Evolutionary conservation across 2,329 filamentous ascomycete genomes (phyloP).

Genomic region (Diaporthe batatas): DNA sequence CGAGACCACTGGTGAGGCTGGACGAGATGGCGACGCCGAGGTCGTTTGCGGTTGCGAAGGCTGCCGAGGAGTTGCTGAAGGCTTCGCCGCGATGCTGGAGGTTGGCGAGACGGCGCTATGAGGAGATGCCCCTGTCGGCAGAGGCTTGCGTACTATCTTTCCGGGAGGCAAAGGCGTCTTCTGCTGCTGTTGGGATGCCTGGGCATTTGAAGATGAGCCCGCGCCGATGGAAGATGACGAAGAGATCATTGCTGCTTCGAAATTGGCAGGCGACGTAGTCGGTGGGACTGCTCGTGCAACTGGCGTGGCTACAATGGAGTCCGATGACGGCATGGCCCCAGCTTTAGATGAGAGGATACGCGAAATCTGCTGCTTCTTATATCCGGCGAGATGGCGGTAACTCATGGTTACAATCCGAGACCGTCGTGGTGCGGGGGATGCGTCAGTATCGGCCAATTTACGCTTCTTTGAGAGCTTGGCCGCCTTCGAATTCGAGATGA

Average conservation of each 20-base stretch:
- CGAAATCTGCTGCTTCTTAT: constrained; percentile 28
- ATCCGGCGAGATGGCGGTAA: constrained; percentile 29
- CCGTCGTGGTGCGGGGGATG: constrained; percentile 15
- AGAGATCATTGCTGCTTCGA: constrained; percentile 28
- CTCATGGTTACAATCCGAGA: constrained; percentile 32
- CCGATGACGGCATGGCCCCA: constrained; percentile 4
- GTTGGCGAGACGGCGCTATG: constrained; percentile 27
- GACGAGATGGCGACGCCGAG: constrained; percentile 33
- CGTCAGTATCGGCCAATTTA: constrained; percentile 38
- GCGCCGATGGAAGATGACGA: constrained; percentile 36
- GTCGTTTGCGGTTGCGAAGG: constrained; percentile 8
- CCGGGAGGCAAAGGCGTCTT: constrained; percentile 38
- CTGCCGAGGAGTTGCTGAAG: constrained; percentile 22
- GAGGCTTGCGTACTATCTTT: constrained; percentile 39
- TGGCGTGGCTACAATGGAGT: constrained; percentile 40
- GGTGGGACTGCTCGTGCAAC: constrained; percentile 35
- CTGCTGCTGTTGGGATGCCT: constrained; percentile 25
- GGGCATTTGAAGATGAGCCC: constrained; percentile 31
- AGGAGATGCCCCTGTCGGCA: constrained; percentile 36
- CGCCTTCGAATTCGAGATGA: constrained; percentile 12
- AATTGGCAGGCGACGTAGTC: constrained; percentile 29
- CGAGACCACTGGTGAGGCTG: constrained; percentile 15
- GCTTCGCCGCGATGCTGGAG: constrained; percentile 23
- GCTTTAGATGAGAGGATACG: constrained; percentile 27
- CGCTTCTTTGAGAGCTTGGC: constrained; percentile 41